These are phyloP conservation scores for Wallacemonas sp. DNA, from an alignment of 208 protist genomes.

Conservation along the genomic window DNA sequence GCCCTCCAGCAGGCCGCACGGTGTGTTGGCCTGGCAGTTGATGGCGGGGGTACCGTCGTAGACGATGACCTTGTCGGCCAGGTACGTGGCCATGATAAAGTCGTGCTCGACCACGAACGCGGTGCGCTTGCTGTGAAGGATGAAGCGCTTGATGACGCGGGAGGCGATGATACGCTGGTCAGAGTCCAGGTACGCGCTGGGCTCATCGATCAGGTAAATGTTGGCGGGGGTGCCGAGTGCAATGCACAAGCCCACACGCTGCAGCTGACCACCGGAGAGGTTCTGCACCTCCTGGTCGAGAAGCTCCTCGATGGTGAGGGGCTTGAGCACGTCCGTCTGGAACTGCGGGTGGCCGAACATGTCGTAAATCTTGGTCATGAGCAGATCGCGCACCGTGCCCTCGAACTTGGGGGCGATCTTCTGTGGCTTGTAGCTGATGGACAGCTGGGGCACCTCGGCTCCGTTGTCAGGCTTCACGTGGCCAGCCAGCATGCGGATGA, in stretches of 20 bases:
- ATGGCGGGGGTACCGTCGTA: slow-evolving; percentile 98
- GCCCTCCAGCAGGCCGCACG: slow-evolving; percentile 80
- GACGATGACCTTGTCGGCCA: slow-evolving; percentile 99
- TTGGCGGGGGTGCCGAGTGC: slow-evolving; percentile 98
- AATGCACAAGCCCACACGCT: slow-evolving; percentile 99
- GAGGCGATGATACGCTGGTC: slow-evolving; percentile 99
- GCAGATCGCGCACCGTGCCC: slow-evolving; percentile 95
- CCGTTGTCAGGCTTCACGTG: slow-evolving; percentile 89
- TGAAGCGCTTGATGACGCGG: slow-evolving; percentile 99
- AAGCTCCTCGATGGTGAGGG: slow-evolving; percentile 98
- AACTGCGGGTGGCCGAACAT: slow-evolving; percentile 98
- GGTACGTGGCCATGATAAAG: slow-evolving; percentile 99
- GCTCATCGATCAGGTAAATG: slow-evolving; percentile 99
- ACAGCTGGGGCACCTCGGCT: slow-evolving; percentile 94
- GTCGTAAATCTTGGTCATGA: slow-evolving; percentile 97
- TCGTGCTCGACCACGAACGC: slow-evolving; percentile 99
- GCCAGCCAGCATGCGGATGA: slow-evolving; percentile 98
- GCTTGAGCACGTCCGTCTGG: slow-evolving; percentile 98
- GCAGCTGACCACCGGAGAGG: slow-evolving; percentile 99
- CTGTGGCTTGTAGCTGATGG: slow-evolving; percentile 99
- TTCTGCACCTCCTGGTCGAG: slow-evolving; percentile 97
- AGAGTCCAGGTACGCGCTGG: slow-evolving; percentile 99
- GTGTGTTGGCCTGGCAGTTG: slow-evolving; percentile 93
- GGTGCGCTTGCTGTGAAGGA: slow-evolving; percentile 99
- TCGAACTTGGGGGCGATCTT: slow-evolving; percentile 99